Base-by-base conservation (phyloP, 352 stramenopile genomes). In the Salisapilia sapeloensis region DNA sequence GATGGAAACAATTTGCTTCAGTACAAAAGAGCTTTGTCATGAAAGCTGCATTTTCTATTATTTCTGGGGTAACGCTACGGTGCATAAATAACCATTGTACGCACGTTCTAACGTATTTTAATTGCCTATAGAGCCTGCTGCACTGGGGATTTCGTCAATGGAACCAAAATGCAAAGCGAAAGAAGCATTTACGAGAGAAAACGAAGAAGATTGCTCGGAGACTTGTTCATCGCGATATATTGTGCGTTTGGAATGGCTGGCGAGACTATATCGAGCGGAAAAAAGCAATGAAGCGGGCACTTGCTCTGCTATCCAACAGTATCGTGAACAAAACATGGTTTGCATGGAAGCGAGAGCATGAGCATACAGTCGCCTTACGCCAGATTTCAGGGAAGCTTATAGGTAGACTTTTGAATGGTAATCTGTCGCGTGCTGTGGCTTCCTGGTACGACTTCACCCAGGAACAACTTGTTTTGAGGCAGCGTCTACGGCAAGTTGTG, bases 71-170 rank as follows among this genome's bases (percentile, higher is more conserved):
- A 52, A n/a, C n/a, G n/a, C n/a, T n/a, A n/a, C n/a, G n/a, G n/a
- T n/a, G n/a, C n/a, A n/a, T n/a, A 40, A 12, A 14, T 22, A n/a
- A 27, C 24, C 15, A 9, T 20, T 28, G 6, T 9, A 21, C 17
- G 1, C 39, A 19, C 23, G 3, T 35, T 24, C 13, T 6, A 42
- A 7, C 3, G 21, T 21, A 11, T 38, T 2, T 24, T 40, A n/a
- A 38, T 26, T 13, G 13, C 24, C 24, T 33, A 11, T 23, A 87
- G 71, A 78, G 56, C 19, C 34, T 84, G 9, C 44, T 46, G 0
- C 61, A 66, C 15, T 85, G 69, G 72, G 46, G 53, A 3, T 85
- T 89, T 29, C 61, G 66, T 0, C 63, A 78, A 20, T 89, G 72
- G 69, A 32, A 42, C 9, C 42, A 75, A 29, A 59, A 60, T 6